phyloP scores from a whole-genome alignment of 2,329 filamentous ascomycete genomes.

The Paracorniculantispora psalliotae region DNA sequence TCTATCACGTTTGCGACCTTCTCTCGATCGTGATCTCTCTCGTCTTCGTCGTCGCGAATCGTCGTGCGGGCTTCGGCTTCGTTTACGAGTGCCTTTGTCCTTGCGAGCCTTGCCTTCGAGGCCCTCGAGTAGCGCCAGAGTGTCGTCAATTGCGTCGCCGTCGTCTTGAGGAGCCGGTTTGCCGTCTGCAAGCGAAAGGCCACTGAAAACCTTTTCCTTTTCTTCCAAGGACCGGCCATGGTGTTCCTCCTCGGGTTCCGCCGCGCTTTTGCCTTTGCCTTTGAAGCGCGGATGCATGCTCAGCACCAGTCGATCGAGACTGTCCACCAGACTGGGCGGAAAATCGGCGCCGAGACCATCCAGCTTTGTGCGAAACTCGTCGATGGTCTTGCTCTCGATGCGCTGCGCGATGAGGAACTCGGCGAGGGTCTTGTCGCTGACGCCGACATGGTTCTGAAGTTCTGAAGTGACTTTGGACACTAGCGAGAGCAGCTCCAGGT shows the following conservation, averaged over 20 bases:
- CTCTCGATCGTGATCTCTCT: constrained; percentile 37
- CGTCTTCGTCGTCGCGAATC: constrained; percentile 39
- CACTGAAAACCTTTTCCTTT: constrained; percentile 86
- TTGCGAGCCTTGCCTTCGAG: constrained; percentile 63
- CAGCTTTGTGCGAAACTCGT: constrained; percentile 72
- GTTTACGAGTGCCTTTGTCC: constrained; percentile 46
- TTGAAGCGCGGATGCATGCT: constrained; percentile 92
- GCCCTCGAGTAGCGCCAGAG: constrained; percentile 83
- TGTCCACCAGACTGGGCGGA: constrained; percentile 80
- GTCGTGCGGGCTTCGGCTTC: constrained; percentile 55
- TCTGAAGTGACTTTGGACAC: constrained; percentile 93
- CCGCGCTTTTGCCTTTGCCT: constrained; percentile 43
- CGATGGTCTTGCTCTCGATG: constrained; percentile 62
- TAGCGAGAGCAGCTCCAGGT: constrained; percentile 87
- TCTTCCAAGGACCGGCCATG: constrained; percentile 51
- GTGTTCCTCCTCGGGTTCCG: constrained; percentile 33
- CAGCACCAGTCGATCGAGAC: constrained; percentile 80
- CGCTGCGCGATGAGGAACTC: constrained; percentile 95
- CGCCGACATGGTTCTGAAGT: constrained; percentile 86
- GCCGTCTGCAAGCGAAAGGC: constrained; percentile 80
- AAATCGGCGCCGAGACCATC: constrained; percentile 75
- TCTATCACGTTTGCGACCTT: constrained; percentile 32
- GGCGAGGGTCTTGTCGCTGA: constrained; percentile 89
- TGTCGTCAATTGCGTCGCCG: constrained; percentile 79
- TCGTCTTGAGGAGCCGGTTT: constrained; percentile 36